These are phyloP conservation scores for Fusarium neocosmosporiellum DNA, from an alignment of 2,329 filamentous ascomycete species.

Conservation along the genomic window DNA sequence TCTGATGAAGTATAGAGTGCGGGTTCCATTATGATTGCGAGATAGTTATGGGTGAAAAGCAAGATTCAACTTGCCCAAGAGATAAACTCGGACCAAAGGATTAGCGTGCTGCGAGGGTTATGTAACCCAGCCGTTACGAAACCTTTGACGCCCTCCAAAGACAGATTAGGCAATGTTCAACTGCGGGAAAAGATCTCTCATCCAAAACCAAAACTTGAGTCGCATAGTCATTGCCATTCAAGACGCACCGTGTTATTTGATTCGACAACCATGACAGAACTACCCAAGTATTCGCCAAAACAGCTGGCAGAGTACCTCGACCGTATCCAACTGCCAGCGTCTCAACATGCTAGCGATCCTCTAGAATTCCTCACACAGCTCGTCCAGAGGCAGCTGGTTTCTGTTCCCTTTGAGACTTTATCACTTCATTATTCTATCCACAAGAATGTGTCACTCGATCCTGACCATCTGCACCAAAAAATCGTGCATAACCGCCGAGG, in stretches of 20 bases:
- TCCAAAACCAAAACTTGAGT: not conserved
- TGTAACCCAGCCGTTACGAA: not conserved
- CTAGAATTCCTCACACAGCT: not conserved
- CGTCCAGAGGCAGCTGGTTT: not conserved
- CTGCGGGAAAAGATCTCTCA: not conserved
- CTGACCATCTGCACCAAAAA: not conserved
- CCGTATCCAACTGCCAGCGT: not conserved
- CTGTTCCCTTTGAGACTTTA: not conserved
- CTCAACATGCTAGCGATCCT: not conserved
- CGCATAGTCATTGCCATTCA: not conserved
- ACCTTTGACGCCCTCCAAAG: not conserved
- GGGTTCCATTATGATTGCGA: not conserved
- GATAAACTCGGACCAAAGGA: not conserved
- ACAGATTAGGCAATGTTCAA: not conserved
- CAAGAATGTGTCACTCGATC: not conserved
- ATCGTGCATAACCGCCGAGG: not conserved
- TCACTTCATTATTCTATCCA: not conserved
- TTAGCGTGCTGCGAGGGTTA: not conserved
- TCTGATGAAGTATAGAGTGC: not conserved
- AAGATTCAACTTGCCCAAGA: not conserved
- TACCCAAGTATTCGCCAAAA: not conserved
- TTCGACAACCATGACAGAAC: not conserved
- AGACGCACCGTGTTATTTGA: not conserved
- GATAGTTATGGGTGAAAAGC: not conserved
- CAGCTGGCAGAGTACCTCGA: not conserved